phyloP scores from a whole-genome alignment of 148 eudicot genomes.

The Cornus controversa region DNA sequence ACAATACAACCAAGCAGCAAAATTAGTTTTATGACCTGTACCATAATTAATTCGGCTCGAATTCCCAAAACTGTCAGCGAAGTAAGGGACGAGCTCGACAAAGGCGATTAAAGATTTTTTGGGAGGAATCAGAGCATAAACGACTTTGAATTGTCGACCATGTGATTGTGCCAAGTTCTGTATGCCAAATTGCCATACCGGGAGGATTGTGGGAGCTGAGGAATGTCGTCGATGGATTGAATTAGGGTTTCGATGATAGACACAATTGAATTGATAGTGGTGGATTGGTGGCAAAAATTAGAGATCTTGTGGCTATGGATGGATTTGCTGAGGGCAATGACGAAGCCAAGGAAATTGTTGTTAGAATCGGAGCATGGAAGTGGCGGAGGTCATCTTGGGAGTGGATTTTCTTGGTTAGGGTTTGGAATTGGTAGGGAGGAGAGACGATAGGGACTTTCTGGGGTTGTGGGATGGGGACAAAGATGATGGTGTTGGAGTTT shows the following conservation, averaged over 20 bases:
- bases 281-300: too few relatives aligned
- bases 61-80: slow-evolving; percentile 81
- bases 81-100: slow-evolving; percentile 65
- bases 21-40: slow-evolving; percentile 87
- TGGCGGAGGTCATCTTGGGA: slow-evolving; percentile 48
- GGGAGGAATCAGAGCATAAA: too few relatives aligned
- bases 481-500: too few relatives aligned
- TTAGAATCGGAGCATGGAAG: slow-evolving; percentile 48
- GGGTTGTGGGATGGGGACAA: too few relatives aligned
- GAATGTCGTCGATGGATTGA: too few relatives aligned
- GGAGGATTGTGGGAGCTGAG: slow-evolving; percentile 50
- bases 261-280: slow-evolving; percentile 30
- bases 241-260: slow-evolving; percentile 35
- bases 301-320: slow-evolving; percentile 59
- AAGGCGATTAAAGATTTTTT: slow-evolving; percentile 32
- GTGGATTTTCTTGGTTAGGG: too few relatives aligned
- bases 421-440: too few relatives aligned
- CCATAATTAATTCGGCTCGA: slow-evolving; percentile 77
- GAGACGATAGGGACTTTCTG: too few relatives aligned
- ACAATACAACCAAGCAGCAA: slow-evolving; percentile 90
- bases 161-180: too few relatives aligned
- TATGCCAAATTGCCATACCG: too few relatives aligned
- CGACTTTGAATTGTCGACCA: too few relatives aligned
- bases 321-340: slow-evolving; percentile 68
- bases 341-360: slow-evolving; percentile 62